Percentiles rank a stretch among this genome's conserved stretches.
Evolutionary conservation across 176 grass and related monocot genomes (phyloP).

Genomic region (Aegilops sharonensis): DNA sequence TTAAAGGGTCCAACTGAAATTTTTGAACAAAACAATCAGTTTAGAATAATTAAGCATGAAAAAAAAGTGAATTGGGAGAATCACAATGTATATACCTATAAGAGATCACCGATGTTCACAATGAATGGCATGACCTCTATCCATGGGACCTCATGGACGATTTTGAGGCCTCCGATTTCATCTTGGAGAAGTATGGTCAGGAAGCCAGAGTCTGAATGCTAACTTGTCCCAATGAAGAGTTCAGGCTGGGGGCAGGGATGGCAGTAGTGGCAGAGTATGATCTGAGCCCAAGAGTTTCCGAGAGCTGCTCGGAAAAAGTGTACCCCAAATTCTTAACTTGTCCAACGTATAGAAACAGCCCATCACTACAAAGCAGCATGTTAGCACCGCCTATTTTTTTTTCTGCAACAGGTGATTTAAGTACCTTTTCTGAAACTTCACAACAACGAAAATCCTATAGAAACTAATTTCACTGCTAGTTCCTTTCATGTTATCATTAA

Average conservation of each 20-base stretch:
- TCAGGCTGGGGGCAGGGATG: slow-evolving; percentile 57
- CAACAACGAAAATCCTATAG: background rate
- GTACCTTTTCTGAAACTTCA: too few relatives aligned
- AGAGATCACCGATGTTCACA: slow-evolving; percentile 43
- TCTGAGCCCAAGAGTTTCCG: slow-evolving; percentile 39
- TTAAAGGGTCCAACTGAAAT: slow-evolving; percentile 6
- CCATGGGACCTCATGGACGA: slow-evolving; percentile 45
- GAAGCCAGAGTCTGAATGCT: too few relatives aligned
- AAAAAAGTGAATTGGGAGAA: too few relatives aligned
- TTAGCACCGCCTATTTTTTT: too few relatives aligned
- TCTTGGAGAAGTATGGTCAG: slow-evolving; percentile 62
- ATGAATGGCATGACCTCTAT: slow-evolving; percentile 47
- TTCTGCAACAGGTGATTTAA: background rate
- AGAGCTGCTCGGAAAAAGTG: slow-evolving; percentile 43
- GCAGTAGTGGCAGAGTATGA: slow-evolving; percentile 57
- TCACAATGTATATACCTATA: slow-evolving; percentile 33
- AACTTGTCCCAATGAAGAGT: slow-evolving; percentile 39
- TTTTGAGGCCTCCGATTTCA: slow-evolving; percentile 46
- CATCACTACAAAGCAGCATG: slow-evolving; percentile 13
- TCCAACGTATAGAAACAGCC: slow-evolving; percentile 29
- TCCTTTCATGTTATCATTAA: too few relatives aligned
- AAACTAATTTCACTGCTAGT: background rate
- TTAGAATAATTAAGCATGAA: too few relatives aligned
- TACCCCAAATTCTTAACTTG: slow-evolving; percentile 47
- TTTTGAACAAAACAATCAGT: background rate